Percentiles rank a stretch among this genome's conserved stretches.
Evolutionary conservation across 306 rosid species (phyloP).

Genomic region (Luffa acutangula): DNA sequence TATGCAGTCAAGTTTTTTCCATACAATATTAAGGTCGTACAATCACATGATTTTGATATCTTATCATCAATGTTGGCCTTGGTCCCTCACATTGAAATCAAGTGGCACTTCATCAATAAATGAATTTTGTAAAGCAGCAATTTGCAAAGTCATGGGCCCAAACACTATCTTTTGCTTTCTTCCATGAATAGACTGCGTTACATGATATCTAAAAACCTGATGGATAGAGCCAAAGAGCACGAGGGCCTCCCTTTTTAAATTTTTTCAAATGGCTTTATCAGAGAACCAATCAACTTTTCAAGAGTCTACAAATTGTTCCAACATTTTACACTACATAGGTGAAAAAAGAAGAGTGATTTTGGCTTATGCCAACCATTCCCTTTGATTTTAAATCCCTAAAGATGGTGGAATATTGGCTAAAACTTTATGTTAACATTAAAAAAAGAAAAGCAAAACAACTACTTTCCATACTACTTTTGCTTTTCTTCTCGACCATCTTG

Average conservation of each 20-base stretch:
- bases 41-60: neutral
- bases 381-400: neutral
- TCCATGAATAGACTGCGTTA: neutral
- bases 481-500: neutral
- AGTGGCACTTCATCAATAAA: neutral
- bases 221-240: neutral
- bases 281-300: neutral
- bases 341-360: neutral
- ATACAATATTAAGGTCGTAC: too few relatives aligned
- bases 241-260: neutral
- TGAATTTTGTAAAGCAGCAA: neutral
- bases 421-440: slow-evolving; percentile 1
- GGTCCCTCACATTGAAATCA: neutral
- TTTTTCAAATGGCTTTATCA: neutral
- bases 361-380: neutral
- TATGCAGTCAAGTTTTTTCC: too few relatives aligned
- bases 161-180: neutral
- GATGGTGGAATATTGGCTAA: neutral
- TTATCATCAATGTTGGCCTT: neutral
- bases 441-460: neutral
- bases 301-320: neutral
- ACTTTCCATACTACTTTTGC: neutral
- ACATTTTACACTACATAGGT: neutral
- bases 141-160: neutral
- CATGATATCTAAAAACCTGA: neutral